Percentiles rank a stretch among this genome's conserved stretches.
These are phyloP conservation scores for Pinus tabuliformis DNA, from an alignment of 75 land plant species.

Conservation along the genomic window DNA sequence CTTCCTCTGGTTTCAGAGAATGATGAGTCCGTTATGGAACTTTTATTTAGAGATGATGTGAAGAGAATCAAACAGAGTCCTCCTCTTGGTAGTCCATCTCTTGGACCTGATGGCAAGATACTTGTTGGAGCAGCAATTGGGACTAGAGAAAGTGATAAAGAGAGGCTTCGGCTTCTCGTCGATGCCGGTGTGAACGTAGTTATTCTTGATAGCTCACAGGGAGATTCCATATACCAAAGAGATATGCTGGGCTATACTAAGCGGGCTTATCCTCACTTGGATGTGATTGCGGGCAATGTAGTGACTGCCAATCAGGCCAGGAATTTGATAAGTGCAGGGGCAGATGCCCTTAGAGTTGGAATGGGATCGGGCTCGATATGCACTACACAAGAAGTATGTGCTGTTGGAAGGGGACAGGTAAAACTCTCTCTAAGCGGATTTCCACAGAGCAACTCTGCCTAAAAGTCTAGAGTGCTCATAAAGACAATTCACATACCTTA, in stretches of 20 bases:
- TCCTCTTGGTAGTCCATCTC: conserved; percentile 48
- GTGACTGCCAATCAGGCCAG: conserved; percentile 77
- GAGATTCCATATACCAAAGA: conserved; percentile 92
- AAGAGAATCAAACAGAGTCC: conserved; percentile 41
- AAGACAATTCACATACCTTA: too few relatives aligned
- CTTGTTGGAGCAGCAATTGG: conserved; percentile 95
- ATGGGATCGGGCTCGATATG: conserved; percentile 99
- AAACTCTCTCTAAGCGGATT: not conserved
- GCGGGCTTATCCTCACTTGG: conserved; percentile 64
- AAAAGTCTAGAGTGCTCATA: too few relatives aligned
- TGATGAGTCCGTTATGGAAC: conserved; percentile 44
- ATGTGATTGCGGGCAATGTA: conserved; percentile 91
- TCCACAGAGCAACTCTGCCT: too few relatives aligned
- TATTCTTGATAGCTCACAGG: conserved; percentile 88
- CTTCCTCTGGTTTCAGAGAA: conserved; percentile 52
- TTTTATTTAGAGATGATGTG: conserved; percentile 46
- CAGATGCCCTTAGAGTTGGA: conserved; percentile 93
- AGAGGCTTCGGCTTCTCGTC: conserved; percentile 75
- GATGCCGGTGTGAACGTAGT: conserved; percentile 79
- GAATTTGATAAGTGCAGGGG: conserved; percentile 89
- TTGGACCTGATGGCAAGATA: conserved; percentile 72
- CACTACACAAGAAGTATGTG: conserved; percentile 98
- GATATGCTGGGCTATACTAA: conserved; percentile 85
- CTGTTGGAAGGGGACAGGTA: conserved; percentile 99
- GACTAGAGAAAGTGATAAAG: conserved; percentile 83